phyloP scores from a whole-genome alignment of 2,329 filamentous ascomycete species.

The Aspergillus sp. region DNA sequence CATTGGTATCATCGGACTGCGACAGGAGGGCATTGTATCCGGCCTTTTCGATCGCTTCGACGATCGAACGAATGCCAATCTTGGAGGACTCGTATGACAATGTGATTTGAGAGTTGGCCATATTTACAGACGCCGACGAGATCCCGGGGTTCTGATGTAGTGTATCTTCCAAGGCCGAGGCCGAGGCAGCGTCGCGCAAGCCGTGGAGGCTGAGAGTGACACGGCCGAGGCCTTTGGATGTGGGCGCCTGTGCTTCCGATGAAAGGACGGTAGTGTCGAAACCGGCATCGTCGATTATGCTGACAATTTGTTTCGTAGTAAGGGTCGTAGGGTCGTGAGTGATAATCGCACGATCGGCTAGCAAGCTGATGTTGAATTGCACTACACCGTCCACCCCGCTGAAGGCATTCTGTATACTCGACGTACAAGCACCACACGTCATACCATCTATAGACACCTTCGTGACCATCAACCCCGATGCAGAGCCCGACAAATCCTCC shows the following conservation, averaged over 20 bases:
- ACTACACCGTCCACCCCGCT: conserved; percentile 73
- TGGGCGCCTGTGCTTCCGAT: conserved; percentile 63
- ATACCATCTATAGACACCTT: conserved; percentile 92
- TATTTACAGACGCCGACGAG: conserved; percentile 70
- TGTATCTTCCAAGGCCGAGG: conserved; percentile 68
- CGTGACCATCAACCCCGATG: conserved; percentile 61
- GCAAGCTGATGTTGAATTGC: conserved; percentile 91
- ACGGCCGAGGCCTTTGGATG: conserved; percentile 59
- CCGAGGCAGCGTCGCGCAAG: conserved; percentile 69
- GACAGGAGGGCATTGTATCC: conserved; percentile 88
- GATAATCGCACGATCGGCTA: conserved; percentile 88
- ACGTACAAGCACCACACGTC: conserved; percentile 96
- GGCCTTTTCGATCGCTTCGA: conserved; percentile 76
- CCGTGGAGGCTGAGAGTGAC: conserved; percentile 86
- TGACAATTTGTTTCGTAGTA: conserved; percentile 70
- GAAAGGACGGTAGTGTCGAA: conserved; percentile 86
- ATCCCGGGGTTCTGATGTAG: conserved; percentile 70
- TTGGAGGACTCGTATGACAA: conserved; percentile 71
- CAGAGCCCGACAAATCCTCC: conserved; percentile 35
- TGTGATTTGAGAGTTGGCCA: conserved; percentile 71
- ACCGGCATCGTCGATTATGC: conserved; percentile 84
- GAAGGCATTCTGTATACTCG: conserved; percentile 83
- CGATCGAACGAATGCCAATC: conserved; percentile 77
- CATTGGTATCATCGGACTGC: conserved; percentile 93
- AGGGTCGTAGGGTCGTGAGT: conserved; percentile 76